A percentile compares a stretch with the other conserved stretches of the same genome.
Conservation (phyloP, 2,329 filamentous ascomycete genomes). For the Phoma sp. region DNA sequence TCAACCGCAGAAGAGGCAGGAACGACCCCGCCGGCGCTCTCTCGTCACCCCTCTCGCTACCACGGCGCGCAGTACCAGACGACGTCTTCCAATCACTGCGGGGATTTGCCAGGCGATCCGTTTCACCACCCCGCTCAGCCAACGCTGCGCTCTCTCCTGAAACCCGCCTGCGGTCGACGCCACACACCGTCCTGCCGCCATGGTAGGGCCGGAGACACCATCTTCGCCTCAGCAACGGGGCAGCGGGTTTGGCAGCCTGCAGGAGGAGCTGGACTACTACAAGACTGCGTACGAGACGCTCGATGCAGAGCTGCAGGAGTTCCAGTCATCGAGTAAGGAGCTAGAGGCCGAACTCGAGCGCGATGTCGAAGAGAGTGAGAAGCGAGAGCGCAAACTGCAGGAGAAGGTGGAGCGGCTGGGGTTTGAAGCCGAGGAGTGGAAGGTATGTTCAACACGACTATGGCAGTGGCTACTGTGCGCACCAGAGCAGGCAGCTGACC, state of each 20-base stretch:
- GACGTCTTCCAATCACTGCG: not conserved
- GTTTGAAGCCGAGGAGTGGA: conserved; percentile 98
- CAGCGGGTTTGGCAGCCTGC: conserved; percentile 50
- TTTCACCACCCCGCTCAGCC: conserved; percentile 29
- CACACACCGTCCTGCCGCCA: conserved; percentile 32
- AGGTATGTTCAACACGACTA: conserved; percentile 66
- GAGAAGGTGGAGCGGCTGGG: conserved; percentile 84
- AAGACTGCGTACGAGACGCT: conserved; percentile 94
- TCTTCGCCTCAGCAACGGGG: conserved; percentile 44
- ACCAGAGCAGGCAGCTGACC: not conserved
- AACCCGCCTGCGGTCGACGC: conserved; percentile 20
- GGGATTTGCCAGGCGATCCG: conserved; percentile 1
- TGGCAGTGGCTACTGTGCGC: not conserved
- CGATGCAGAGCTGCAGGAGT: conserved; percentile 89
- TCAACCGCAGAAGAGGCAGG: conserved; percentile 24
- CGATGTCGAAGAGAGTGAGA: conserved; percentile 94
- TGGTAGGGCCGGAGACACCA: conserved; percentile 39
- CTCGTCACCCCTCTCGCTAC: conserved; percentile 11
- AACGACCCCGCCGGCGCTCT: conserved; percentile 23
- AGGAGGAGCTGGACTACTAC: conserved; percentile 90
- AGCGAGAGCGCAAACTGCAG: conserved; percentile 83
- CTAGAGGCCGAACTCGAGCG: conserved; percentile 94
- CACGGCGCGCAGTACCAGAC: conserved; percentile 12
- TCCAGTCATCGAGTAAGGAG: conserved; percentile 92
- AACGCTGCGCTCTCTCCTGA: conserved; percentile 34